phyloP scores from a whole-genome alignment of 192 early-diverging fungal genomes.

The Entophlyctis luteolus region DNA sequence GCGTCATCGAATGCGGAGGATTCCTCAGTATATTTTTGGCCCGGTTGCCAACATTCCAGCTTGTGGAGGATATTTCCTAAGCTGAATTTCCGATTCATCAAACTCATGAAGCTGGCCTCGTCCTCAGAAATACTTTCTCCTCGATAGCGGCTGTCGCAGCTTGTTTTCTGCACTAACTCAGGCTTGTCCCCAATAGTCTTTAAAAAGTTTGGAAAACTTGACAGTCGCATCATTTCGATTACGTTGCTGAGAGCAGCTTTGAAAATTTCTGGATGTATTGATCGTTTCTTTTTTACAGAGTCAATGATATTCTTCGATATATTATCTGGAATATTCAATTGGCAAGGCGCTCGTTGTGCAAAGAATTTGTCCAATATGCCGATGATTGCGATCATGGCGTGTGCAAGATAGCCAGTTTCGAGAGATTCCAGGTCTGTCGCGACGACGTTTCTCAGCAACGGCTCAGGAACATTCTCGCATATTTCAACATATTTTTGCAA shows the following conservation, averaged over 20 bases:
- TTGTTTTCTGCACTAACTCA: neutral
- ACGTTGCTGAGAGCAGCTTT: conserved; percentile 26
- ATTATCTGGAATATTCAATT: conserved; percentile 28
- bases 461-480: neutral
- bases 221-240: conserved; percentile 25
- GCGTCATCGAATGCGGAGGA: too few relatives aligned
- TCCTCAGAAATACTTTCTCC: too few relatives aligned
- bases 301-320: neutral
- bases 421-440: neutral
- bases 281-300: neutral
- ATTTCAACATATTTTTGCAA: conserved; percentile 3
- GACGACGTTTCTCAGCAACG: neutral
- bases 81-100: conserved; percentile 8
- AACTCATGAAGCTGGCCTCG: too few relatives aligned
- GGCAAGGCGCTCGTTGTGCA: neutral
- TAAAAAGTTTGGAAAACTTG: conserved; percentile 33
- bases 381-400: neutral
- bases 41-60: neutral
- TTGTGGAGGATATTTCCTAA: conserved; percentile 6
- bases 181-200: too few relatives aligned
- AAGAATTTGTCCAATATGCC: conserved; percentile 22
- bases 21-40: too few relatives aligned
- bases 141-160: too few relatives aligned
- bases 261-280: conserved; percentile 33
- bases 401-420: neutral